Evolutionary conservation across 2,329 filamentous ascomycete genomes (phyloP).

Genomic region (Pseudopyricularia cyperi): DNA sequence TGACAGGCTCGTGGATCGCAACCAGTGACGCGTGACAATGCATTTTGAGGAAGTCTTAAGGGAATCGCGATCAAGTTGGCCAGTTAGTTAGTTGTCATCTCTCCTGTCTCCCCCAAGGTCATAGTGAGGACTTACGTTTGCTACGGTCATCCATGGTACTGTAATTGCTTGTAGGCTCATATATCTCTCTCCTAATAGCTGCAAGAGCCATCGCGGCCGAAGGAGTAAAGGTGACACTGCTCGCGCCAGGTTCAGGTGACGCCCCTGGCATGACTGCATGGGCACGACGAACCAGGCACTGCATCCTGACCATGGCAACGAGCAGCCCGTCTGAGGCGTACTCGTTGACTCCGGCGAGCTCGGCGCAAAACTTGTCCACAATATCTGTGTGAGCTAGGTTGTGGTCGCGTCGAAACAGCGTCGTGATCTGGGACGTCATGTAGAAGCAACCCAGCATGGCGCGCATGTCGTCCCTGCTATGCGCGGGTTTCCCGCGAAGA

Average conservation of each 20-base stretch:
- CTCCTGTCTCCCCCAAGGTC: background rate
- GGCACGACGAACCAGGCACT: constrained; percentile 17
- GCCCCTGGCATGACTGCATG: constrained; percentile 13
- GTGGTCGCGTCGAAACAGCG: constrained; percentile 18
- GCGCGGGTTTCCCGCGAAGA: constrained; percentile 7
- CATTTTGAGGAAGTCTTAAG: constrained; percentile 14
- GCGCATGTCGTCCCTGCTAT: constrained; percentile 22
- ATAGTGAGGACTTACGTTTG: background rate
- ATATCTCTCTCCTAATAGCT: constrained; percentile 18
- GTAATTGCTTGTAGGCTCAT: constrained; percentile 5
- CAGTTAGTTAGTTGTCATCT: background rate
- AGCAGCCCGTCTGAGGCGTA: constrained; percentile 19
- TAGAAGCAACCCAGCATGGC: constrained; percentile 27
- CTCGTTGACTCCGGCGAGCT: constrained; percentile 14
- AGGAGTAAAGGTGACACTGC: constrained; percentile 9
- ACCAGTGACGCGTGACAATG: constrained; percentile 19
- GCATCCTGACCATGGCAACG: constrained; percentile 19
- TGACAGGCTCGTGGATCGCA: constrained; percentile 24
- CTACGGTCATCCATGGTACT: background rate
- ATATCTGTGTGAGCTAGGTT: constrained; percentile 19
- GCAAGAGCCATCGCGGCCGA: constrained; percentile 20
- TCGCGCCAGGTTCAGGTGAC: constrained; percentile 5
- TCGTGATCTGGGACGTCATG: constrained; percentile 17
- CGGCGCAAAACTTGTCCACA: constrained; percentile 19
- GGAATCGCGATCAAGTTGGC: too few relatives aligned